Evolutionary conservation across 805 yeast species (phyloP), one percentile per base, ranked within the genome.

Genomic region (Candida gorgasii): DNA sequence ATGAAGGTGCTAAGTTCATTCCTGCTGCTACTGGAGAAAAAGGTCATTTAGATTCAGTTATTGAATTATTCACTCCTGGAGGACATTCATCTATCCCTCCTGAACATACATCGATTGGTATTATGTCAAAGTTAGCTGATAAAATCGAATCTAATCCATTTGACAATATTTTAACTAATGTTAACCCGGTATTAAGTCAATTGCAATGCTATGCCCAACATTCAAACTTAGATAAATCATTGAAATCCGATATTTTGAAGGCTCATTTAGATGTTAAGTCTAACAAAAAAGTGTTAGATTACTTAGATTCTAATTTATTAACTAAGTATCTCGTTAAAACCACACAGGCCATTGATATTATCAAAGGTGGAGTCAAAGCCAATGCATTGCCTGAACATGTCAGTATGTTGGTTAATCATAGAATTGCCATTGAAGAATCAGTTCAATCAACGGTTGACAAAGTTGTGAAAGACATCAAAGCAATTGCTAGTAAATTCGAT

Each of bases 71-170:
- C 34, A 67, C 76, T 5, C 75, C 73, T 4, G 80, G 80, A 17
- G 80, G 80, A 0, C 80, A 75, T 53, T 73, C 79, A 0, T 69
- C 76, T 0, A 57, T 74, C 14, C 80, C 80, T 4, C 78, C 76
- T 13, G 58, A 63, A 15, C 76, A 74, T 51, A 74, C 80, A 0
- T 56, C 72, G 1, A 75, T 75, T 50, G 80, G 80, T 0, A 61
- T 74, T 3, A 57, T 74, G 55, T 63, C 76, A 3, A 64, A 67
- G 43, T 57, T 76, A 43, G 61, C 73, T 14, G 61, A 54, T 16
- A 54, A 49, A 30, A 58, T 74, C 32, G 80, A 76, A 44, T 60
- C 57, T 13, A 42, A 42, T n/a, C 67, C 55, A 27, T 74, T 61
- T 44, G 57, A 61, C 13, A 61, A 72, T 16, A 53, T 68, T 17